Evolutionary conservation across 192 early-diverging fungal species (phyloP).

Genomic region (Mortierella alpina): DNA sequence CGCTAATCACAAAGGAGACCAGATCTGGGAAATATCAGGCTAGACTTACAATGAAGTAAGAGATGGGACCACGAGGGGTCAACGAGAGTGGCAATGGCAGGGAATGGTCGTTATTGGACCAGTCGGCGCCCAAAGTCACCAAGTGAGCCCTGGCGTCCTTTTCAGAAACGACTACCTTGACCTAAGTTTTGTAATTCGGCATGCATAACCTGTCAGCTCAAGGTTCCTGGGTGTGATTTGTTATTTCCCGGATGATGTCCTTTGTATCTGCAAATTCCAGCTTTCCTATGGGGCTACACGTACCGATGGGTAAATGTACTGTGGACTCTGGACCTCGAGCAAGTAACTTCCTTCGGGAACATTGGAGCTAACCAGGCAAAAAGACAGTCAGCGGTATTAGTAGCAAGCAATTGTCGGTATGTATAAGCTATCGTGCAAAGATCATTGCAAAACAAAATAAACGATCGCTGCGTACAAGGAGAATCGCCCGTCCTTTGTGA

Average conservation of each 20-base stretch:
- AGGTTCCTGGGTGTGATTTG: neutral
- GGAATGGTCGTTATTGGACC: constrained; percentile 56
- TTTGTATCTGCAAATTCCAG: neutral
- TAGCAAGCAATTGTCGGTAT: neutral
- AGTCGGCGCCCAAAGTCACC: constrained; percentile 58
- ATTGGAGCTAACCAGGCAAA: constrained; percentile 48
- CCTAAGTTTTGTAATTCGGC: constrained; percentile 23
- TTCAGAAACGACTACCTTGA: constrained; percentile 59
- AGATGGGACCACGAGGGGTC: constrained; percentile 49
- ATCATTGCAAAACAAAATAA: neutral
- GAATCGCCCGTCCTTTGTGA: constrained; percentile 59
- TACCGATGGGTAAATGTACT: constrained; percentile 67
- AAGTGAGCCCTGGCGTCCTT: constrained; percentile 49
- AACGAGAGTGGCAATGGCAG: constrained; percentile 61
- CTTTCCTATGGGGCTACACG: neutral
- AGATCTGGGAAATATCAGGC: neutral
- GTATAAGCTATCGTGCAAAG: neutral
- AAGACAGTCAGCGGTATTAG: neutral
- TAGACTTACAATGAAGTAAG: constrained; percentile 63
- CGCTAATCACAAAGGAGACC: neutral
- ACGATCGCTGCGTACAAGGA: constrained; percentile 50
- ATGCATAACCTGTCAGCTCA: neutral
- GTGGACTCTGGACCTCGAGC: constrained; percentile 62
- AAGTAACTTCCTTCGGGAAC: constrained; percentile 63
- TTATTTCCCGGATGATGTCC: neutral